Conservation (phyloP, 2,329 filamentous ascomycete species). For the Botryotinia calthae region DNA sequence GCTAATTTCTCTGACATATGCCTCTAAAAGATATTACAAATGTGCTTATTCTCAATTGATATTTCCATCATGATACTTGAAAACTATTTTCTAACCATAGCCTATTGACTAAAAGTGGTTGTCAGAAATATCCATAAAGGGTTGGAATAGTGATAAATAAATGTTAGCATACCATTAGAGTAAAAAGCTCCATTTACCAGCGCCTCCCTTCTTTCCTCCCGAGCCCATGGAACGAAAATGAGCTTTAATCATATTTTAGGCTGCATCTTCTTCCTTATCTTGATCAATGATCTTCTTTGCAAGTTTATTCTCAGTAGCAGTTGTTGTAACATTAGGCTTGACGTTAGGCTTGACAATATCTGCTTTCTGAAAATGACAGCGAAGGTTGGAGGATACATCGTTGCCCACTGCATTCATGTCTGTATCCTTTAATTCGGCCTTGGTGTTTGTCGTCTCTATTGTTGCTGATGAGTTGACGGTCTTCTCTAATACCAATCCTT, state of each 20-base stretch:
- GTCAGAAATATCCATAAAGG: background rate
- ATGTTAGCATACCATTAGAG: background rate
- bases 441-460: background rate
- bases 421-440: background rate
- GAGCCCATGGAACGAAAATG: background rate
- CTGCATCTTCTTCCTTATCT: background rate
- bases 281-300: background rate
- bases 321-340: background rate
- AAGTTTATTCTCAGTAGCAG: background rate
- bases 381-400: background rate
- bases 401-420: background rate
- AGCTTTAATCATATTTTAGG: background rate
- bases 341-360: background rate
- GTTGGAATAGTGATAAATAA: background rate
- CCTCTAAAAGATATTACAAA: background rate
- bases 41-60: background rate
- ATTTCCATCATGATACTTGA: background rate
- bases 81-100: background rate
- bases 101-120: background rate
- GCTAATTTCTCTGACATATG: background rate
- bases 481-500: background rate
- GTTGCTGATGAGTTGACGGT: background rate
- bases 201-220: background rate
- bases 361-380: background rate
- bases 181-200: background rate